Evolutionary conservation across 1,139 yeast species (phyloP), one percentile per base, ranked within the genome.

Genomic region (Yamadazyma pseudoaaseri): DNA sequence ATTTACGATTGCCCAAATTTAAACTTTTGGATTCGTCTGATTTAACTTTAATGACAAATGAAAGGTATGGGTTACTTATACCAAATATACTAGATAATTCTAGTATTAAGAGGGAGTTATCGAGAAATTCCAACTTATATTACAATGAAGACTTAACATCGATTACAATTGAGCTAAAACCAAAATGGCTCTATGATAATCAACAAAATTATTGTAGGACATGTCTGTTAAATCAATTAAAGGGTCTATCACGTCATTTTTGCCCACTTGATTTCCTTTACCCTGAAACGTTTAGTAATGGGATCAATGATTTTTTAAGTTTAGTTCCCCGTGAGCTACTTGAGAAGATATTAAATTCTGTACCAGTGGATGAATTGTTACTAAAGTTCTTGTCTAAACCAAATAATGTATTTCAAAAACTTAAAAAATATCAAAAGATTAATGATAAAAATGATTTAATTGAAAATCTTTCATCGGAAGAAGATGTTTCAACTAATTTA

Each of bases 101-200:
- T 33, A 62, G 56, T 36, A 34, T 45, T 13, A 57, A 56, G 31
- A 45, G 46, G 13, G 38, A 42, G 8, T 44, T 69, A 14, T 62
- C 69, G 24, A 64, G 65, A 39, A 59, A 69, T 42, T 65, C 70
- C 42, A 65, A 56, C 31, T 42, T 70, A 20, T 65, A 65, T 44
- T 44, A 44, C 35, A 35, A 39, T 23, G 36, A 46, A 10, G 37
- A 37, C 5, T 50, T 62, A 26, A 47, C 50, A 32, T 56, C 65
- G 15, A 60, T 65, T 5, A 60, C 66, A 3, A 54, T 70, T 35
- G 75, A 70, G 44, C 52, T 70, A 42, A 70, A 70, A 41, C 76
- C 76, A 5, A 70, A 70, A 48, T 70, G 76, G 76, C 54, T 70
- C 26, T 70, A 70, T 46, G 72, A 68, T 40, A 68, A 69, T 38